phyloP scores from a whole-genome alignment of 2,329 filamentous ascomycete genomes.

The Aspergillus pseudotamarii region DNA sequence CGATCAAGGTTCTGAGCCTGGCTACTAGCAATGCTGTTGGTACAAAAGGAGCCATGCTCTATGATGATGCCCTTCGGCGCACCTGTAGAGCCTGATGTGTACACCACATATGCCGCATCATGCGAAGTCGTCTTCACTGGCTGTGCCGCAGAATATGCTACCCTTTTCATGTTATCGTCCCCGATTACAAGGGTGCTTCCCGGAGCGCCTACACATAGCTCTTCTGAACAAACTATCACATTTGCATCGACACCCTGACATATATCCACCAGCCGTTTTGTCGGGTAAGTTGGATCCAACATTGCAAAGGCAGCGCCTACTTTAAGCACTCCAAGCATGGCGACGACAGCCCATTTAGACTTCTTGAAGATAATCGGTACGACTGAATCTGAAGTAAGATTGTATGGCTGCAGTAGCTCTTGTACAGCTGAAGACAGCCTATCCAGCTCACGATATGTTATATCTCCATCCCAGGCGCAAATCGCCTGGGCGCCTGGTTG shows the following conservation, averaged over 20 bases:
- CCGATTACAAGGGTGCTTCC: background rate
- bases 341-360: constrained; percentile 9
- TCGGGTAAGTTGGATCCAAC: constrained; percentile 31
- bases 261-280: constrained; percentile 37
- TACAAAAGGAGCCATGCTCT: constrained; percentile 57
- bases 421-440: background rate
- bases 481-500: constrained; percentile 15
- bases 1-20: constrained; percentile 7
- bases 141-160: constrained; percentile 2
- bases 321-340: constrained; percentile 27
- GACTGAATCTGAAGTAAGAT: background rate
- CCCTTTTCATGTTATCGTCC: background rate
- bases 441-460: constrained; percentile 15
- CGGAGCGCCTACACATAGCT: background rate
- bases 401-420: background rate
- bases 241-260: constrained; percentile 17
- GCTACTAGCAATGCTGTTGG: background rate
- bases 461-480: constrained; percentile 21
- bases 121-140: constrained; percentile 6
- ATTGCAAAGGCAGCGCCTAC: constrained; percentile 30
- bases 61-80: constrained; percentile 83
- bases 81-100: constrained; percentile 82
- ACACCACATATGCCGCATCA: constrained; percentile 38
- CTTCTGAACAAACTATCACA: constrained; percentile 18
- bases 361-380: constrained; percentile 4